Evolutionary conservation across 2,329 filamentous ascomycete genomes (phyloP), one percentile per base, ranked within the genome.

Genomic region (Leptographium procerum): DNA sequence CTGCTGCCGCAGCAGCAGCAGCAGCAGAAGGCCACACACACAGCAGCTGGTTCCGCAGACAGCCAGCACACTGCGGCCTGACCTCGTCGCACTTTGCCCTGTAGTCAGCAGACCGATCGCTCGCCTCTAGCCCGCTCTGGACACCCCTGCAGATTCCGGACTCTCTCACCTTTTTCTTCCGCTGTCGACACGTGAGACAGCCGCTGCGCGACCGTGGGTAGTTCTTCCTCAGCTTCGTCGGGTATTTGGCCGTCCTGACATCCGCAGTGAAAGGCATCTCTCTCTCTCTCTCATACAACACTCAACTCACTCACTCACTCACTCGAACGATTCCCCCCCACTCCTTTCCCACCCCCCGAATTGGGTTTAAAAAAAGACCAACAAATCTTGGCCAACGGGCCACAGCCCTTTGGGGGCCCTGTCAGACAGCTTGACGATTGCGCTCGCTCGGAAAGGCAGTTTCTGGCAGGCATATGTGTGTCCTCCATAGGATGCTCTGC

Each of bases 181-280:
- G 57, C 56, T 63, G 63, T 1, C 63, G 63, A 28, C 63, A 64
- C 1, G 63, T 61, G 36, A 64, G 29, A 36, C 63, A 64, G 51
- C 63, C 63, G 14, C 45, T 60, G 28, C 62, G 60, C 2, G 63
- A 64, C 1, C 63, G 58, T 13, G 63, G 61, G 13, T 61, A 61
- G 48, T 64, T 61, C 13, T 61, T 62, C 50, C 63, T 61, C 48
- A 60, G 57, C 53, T 64, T 64, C 24, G 63, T 64, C n/a, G 63
- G 63, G 33, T 57, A 64, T 53, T 61, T 63, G 45, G 63, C 63
- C 33, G 61, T 36, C 43, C 56, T 16, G 43, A 7, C 28, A 9
- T 22, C 28, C 8, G 19, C 51, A 11, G 14, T 7, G 13, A 26
- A 45, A 16, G 43, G 52, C 52, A 55, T 55, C n/a, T 7, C 16